Base-by-base conservation (phyloP, 768 basidiomycete species). In the Boletus sp. region DNA sequence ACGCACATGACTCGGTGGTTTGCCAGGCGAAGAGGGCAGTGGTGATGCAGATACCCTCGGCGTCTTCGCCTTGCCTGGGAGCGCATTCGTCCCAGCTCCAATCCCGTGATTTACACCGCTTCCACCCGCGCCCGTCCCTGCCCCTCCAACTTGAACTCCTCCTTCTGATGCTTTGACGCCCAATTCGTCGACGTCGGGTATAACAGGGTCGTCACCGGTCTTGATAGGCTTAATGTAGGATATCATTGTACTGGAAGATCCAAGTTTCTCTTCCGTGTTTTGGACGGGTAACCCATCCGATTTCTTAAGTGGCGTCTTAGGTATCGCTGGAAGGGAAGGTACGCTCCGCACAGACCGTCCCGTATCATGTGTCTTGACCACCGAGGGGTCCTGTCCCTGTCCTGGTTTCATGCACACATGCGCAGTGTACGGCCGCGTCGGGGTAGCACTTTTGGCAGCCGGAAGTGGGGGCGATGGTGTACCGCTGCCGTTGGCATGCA, bases 1-100 rank as follows among this genome's bases (percentile, higher is more conserved):
- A 90, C 89, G 87, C 83, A 92, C 89, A 84, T 92, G 89, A 73
- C 81, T 84, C 77, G 90, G 72, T 62, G 88, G 84, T 69, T 83
- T 84, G 59, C 82, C 79, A 57, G 80, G 71, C 50, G 82, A 75
- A 39, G 74, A 65, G 55, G 79, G 77, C 55, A 77, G 63, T 54
- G 60, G 51, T 37, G 66, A 41, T 15, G 45, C 53, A 2, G 64
- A 62, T 33, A 51, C 51, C 49, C 61, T 59, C 30, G 65, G 65
- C 47, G 60, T 68, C 57, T 63, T 69, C 13, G 57, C 52, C 51
- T 33, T 61, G 38, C 54, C 40, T 13, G 49, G 50, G 34, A 47
- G 42, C 19, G n/a, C 47, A 45, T 56, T 57, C 19, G 39, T 57
- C 56, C 69, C 57, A 54, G 61, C 25, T 42, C 46, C 46, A 47